A percentile compares a stretch with the other conserved stretches of the same genome.
Evolutionary conservation across 2,329 filamentous ascomycete genomes (phyloP).

Genomic region (Coniochaeta sp.): DNA sequence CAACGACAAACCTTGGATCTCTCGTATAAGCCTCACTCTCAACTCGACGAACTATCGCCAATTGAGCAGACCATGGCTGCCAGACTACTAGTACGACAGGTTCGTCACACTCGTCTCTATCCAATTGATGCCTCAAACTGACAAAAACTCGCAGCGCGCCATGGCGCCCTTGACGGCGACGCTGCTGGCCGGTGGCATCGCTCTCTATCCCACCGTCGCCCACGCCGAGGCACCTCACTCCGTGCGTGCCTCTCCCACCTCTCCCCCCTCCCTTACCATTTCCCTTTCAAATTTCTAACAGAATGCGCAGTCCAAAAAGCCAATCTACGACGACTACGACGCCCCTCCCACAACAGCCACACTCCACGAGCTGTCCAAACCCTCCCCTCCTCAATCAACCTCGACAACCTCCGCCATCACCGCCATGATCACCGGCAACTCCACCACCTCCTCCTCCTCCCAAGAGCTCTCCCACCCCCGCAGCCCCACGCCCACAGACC

Average conservation of each 20-base stretch:
- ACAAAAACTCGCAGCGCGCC: constrained; percentile 33
- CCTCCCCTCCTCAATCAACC: constrained; percentile 7
- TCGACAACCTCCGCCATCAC: constrained; percentile 14
- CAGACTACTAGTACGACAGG: constrained; percentile 52
- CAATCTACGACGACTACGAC: constrained; percentile 74
- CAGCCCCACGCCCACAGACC: constrained; percentile 77
- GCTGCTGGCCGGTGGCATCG: constrained; percentile 40
- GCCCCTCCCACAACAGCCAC: constrained; percentile 25
- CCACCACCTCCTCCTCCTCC: constrained; percentile 17
- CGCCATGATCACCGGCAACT: constrained; percentile 11
- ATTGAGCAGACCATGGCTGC: constrained; percentile 52
- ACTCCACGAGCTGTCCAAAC: constrained; percentile 11
- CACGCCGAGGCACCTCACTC: constrained; percentile 42
- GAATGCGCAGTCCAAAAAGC: constrained; percentile 46
- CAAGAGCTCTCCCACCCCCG: constrained; percentile 21
- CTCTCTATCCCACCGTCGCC: constrained; percentile 38
- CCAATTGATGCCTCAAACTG: constrained; percentile 7
- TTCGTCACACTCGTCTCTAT: constrained; percentile 21
- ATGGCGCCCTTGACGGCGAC: constrained; percentile 47
- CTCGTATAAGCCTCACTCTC: not conserved
- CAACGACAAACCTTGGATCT: constrained; percentile 3
- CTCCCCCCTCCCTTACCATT: not conserved
- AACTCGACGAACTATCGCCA: constrained; percentile 16
- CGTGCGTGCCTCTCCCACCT: constrained; percentile 11
- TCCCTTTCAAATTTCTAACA: constrained; percentile 5